phyloP scores from a whole-genome alignment of 2,329 filamentous ascomycete species.

The Sporothrix luriei region DNA sequence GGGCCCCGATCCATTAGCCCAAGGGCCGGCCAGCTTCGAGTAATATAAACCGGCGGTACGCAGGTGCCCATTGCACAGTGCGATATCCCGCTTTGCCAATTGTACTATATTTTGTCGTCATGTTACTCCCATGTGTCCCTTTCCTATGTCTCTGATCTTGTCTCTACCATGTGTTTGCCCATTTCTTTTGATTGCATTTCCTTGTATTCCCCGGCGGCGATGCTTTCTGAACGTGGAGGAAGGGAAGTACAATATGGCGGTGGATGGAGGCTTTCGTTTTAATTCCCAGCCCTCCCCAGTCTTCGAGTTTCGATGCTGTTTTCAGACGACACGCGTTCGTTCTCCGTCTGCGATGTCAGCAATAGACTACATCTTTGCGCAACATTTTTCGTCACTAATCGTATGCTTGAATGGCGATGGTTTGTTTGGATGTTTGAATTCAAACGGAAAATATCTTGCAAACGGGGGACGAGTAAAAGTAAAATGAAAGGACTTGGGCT shows the following conservation, averaged over 20 bases:
- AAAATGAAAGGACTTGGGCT: background rate
- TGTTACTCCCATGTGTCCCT: background rate
- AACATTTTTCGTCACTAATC: background rate
- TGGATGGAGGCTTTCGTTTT: background rate
- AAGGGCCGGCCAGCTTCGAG: slow-evolving; percentile 57
- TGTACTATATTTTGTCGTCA: background rate
- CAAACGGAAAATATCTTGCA: background rate
- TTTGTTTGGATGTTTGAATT: background rate
- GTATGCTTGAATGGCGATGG: background rate
- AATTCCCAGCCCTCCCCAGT: too few species aligned
- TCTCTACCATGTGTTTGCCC: background rate
- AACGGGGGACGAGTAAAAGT: background rate
- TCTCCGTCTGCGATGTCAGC: background rate
- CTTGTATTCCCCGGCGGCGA: slow-evolving; percentile 6
- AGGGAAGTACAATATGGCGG: background rate
- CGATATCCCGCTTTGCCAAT: background rate
- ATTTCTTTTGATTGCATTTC: background rate
- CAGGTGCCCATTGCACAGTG: background rate
- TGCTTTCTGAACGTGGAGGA: background rate
- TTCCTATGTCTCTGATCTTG: background rate
- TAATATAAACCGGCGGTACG: slow-evolving; percentile 17
- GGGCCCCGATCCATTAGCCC: slow-evolving; percentile 51
- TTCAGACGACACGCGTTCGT: background rate
- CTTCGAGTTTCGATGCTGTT: background rate
- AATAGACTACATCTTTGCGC: background rate